Percentiles rank a stretch among this genome's conserved stretches.
These are phyloP conservation scores for Lentinula edodes DNA, from an alignment of 768 basidiomycete species.

Conservation along the genomic window DNA sequence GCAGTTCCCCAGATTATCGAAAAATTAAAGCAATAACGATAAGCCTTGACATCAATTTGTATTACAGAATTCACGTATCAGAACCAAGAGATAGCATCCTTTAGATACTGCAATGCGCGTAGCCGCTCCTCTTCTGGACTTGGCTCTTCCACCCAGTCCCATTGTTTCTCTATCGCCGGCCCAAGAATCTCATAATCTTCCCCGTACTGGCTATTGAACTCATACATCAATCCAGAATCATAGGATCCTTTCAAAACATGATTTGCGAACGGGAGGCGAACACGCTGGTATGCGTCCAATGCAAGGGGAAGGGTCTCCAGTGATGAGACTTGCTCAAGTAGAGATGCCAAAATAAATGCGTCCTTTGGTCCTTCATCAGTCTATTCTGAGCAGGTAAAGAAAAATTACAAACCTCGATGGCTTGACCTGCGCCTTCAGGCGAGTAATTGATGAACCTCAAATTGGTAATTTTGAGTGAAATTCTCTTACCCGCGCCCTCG, in stretches of 20 bases:
- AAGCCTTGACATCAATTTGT: not conserved
- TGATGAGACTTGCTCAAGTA: conserved; percentile 15
- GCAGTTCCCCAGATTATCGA: conserved; percentile 87
- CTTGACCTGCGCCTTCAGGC: conserved; percentile 23
- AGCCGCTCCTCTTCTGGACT: conserved; percentile 27
- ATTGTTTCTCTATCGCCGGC: conserved; percentile 33
- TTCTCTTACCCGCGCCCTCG: conserved; percentile 9
- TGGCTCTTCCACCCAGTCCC: conserved; percentile 35
- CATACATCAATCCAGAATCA: conserved; percentile 31
- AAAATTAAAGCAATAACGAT: conserved; percentile 61
- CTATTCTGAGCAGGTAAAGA: not conserved
- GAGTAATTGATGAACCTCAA: not conserved
- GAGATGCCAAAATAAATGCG: conserved; percentile 19
- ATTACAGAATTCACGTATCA: not conserved
- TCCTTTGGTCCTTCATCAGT: conserved; percentile 13
- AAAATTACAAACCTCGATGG: conserved; percentile 20
- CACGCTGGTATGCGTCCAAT: conserved; percentile 25
- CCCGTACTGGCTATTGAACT: conserved; percentile 25
- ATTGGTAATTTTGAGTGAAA: not conserved
- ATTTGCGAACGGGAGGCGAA: conserved; percentile 30
- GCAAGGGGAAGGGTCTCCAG: conserved; percentile 15
- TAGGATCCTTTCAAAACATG: conserved; percentile 24
- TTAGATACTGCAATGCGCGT: conserved; percentile 12
- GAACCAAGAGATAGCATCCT: not conserved
- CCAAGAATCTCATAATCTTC: conserved; percentile 32